Evolutionary conservation across 2,329 filamentous ascomycete genomes (phyloP).

Genomic region (Eurotiales sp.): DNA sequence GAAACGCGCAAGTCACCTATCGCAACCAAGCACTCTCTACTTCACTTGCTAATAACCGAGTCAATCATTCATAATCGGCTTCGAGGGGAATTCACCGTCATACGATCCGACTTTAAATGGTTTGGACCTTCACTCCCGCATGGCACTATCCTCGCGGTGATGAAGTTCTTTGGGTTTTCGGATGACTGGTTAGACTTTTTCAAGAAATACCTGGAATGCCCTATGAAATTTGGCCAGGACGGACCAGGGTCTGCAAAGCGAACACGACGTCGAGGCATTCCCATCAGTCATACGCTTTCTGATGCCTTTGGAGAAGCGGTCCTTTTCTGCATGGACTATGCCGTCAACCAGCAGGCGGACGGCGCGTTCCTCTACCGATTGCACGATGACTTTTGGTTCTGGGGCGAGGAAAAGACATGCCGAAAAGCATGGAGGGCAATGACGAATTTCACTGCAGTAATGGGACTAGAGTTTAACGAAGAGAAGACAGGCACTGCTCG

Average conservation of each 20-base stretch:
- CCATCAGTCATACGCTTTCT: constrained; percentile 57
- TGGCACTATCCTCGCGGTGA: constrained; percentile 53
- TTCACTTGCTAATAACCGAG: constrained; percentile 56
- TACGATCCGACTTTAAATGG: constrained; percentile 58
- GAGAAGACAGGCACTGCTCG: constrained; percentile 55
- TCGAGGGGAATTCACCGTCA: constrained; percentile 49
- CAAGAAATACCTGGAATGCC: constrained; percentile 54
- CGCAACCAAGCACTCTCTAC: constrained; percentile 53
- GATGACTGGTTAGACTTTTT: constrained; percentile 59
- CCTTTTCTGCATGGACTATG: constrained; percentile 63
- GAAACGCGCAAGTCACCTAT: constrained; percentile 41
- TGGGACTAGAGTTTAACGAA: constrained; percentile 57
- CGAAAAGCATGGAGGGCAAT: constrained; percentile 59
- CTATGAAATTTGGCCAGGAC: constrained; percentile 56
- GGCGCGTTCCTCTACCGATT: constrained; percentile 58
- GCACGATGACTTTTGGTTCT: constrained; percentile 66
- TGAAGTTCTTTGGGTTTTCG: constrained; percentile 59
- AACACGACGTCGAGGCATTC: constrained; percentile 54
- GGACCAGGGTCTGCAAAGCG: constrained; percentile 42
- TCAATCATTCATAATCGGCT: constrained; percentile 49
- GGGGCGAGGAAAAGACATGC: constrained; percentile 54
- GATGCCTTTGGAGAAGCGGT: constrained; percentile 58
- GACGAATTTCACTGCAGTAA: constrained; percentile 50
- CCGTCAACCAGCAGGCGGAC: constrained; percentile 56
- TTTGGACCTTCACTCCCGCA: constrained; percentile 59